Evolutionary conservation across 2,329 filamentous ascomycete species (phyloP), one percentile per base, ranked within the genome.

Genomic region (Knufia petricola): DNA sequence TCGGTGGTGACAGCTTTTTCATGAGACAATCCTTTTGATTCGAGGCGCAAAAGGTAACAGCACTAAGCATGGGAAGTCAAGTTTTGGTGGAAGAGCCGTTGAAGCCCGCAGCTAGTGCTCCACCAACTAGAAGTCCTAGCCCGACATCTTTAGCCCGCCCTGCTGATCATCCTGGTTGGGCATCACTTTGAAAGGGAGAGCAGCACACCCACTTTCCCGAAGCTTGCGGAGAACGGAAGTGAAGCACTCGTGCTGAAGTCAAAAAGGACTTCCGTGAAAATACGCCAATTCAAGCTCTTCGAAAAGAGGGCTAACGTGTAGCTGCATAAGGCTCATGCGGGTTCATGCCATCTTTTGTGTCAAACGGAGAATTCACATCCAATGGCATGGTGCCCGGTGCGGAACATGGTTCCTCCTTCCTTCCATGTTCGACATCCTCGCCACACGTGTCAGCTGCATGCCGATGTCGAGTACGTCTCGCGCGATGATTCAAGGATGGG

Each of bases 311-410:
- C 37, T 24, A 24, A 40, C 9, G 23, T 20, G 21, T 36, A 36
- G 32, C 32, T 24, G 37, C 21, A 24, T 40, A 40, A 6, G 17
- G 17, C 37, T 40, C 17, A 44, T 44, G 41, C 41, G 32, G 24
- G 41, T 44, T 23, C 37, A n/a, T 20, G 13, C 17, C n/a, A n/a
- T n/a, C 15, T 15, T n/a, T 39, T 21, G 21, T 39, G 23, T 20
- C 19, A 26, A 24, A 41, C 23, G 39, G 39, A 26, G 41, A 32
- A 44, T 17, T 21, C 17, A 3, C 8, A 24, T 23, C 39, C 39
- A 42, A n/a, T 3, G 19, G n/a, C n/a, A n/a, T n/a, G n/a, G n/a
- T n/a, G n/a, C n/a, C n/a, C n/a, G n/a, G n/a, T n/a, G n/a, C n/a
- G n/a, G n/a, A n/a, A n/a, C n/a, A n/a, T n/a, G n/a, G n/a, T n/a